Evolutionary conservation across 257 asterid genomes (phyloP), one percentile per base, ranked within the genome.

Genomic region (Gentiana dahurica): DNA sequence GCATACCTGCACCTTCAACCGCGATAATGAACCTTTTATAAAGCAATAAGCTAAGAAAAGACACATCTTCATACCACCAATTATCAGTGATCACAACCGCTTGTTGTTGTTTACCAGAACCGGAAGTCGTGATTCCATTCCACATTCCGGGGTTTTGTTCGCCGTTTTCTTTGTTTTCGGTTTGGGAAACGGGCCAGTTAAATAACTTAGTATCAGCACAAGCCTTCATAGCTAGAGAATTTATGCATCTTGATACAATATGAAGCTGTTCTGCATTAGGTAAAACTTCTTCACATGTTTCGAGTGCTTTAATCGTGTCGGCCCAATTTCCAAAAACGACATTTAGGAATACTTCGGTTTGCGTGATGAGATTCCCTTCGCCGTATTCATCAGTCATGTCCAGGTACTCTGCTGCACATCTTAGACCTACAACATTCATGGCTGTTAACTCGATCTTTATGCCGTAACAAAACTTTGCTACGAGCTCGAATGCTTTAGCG

Each of bases 1-100:
- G 70, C 94, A 86, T 80, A 0, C 95, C 95, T 1, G 73, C 83
- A 0, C 72, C 77, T 51, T 85, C 94, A 46, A 92, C 85, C 0
- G 97, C 93, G 12, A 65, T 75, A 48, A 92, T 80, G 50, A 92
- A 60, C 36, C 95, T 78, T 49, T 75, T 81, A 33, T 78, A 92
- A 34, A 83, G 68, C 10, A 89, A 81, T 34, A 85, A 63, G 34
- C 87, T 76, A 32, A 88, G 83, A 61, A 83, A 81, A 0, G 97
- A 88, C 24, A 86, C 97, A 60, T 88, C 97, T 73, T 81, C 90
- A 34, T 80, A 88, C 97, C 99, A 88, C 99, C 99, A 85, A 49
- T 84, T 90, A 8, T 80, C 87, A 6, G 68, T 61, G 24, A 24
- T 24, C 24, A 24, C 24, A 24, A 24, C 24, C 15, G 48, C 12